phyloP scores from a whole-genome alignment of 768 basidiomycete genomes.

The Leccinum uliginosum region DNA sequence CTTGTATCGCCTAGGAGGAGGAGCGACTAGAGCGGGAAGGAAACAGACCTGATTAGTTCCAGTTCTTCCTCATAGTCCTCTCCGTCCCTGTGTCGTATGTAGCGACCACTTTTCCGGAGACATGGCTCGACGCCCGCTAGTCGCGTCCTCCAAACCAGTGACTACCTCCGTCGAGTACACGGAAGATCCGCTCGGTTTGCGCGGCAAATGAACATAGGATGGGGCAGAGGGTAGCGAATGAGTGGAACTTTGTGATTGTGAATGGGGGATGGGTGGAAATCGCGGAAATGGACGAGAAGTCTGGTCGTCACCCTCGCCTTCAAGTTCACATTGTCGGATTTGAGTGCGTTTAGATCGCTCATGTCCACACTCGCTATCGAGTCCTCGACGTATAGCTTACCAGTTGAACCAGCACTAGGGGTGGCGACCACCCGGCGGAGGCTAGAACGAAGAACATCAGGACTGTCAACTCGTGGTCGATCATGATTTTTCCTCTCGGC shows the following conservation, averaged over 20 bases:
- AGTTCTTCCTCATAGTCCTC: slow-evolving; percentile 61
- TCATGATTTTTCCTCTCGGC: slow-evolving; percentile 8
- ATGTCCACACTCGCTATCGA: slow-evolving; percentile 29
- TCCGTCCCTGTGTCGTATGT: slow-evolving; percentile 19
- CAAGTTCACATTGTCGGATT: slow-evolving; percentile 26
- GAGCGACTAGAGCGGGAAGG: slow-evolving; percentile 1
- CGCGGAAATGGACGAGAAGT: slow-evolving; percentile 25
- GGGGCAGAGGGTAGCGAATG: slow-evolving; percentile 6
- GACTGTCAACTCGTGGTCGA: slow-evolving; percentile 13
- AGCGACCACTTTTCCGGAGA: slow-evolving; percentile 35
- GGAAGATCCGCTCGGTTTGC: slow-evolving; percentile 21
- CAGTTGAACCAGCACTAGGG: neutral
- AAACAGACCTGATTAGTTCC: slow-evolving; percentile 56
- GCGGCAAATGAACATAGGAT: slow-evolving; percentile 21
- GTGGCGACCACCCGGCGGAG: slow-evolving; percentile 10
- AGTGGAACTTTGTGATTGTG: slow-evolving; percentile 5
- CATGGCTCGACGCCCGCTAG: slow-evolving; percentile 15
- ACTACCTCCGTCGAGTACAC: slow-evolving; percentile 9
- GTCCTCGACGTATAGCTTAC: slow-evolving; percentile 14
- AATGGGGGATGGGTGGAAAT: slow-evolving; percentile 23
- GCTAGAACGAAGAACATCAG: slow-evolving; percentile 20
- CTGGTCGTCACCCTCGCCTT: slow-evolving; percentile 23
- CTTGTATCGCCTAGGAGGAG: slow-evolving; percentile 70
- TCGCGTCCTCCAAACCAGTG: slow-evolving; percentile 5
- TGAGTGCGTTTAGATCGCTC: slow-evolving; percentile 30